A percentile compares a stretch with the other conserved stretches of the same genome.
phyloP scores from a whole-genome alignment of 257 asterid species.

The Solanum dulcamara region DNA sequence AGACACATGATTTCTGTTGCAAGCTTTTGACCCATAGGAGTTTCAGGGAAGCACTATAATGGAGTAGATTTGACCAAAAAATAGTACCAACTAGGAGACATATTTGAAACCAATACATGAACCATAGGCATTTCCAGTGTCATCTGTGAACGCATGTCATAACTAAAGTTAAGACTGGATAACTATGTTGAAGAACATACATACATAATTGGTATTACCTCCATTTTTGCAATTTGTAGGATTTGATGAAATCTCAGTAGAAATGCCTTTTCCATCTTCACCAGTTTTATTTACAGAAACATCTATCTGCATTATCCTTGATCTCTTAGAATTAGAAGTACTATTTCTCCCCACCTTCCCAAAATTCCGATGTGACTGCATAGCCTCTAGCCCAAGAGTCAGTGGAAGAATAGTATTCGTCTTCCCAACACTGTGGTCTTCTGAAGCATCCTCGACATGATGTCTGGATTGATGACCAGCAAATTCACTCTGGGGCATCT shows the following conservation, averaged over 20 bases:
- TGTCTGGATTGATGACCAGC: constrained; percentile 25
- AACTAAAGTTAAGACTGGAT: neutral
- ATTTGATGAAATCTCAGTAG: constrained; percentile 32
- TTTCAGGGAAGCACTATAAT: neutral
- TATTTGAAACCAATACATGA: neutral
- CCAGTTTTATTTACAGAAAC: constrained; percentile 31
- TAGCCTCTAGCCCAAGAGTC: constrained; percentile 24
- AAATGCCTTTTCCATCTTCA: constrained; percentile 25
- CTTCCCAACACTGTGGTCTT: constrained; percentile 21
- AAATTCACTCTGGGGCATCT: constrained; percentile 26
- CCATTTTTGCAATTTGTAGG: constrained; percentile 31
- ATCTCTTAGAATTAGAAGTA: constrained; percentile 41
- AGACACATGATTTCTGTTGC: neutral
- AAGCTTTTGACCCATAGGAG: neutral
- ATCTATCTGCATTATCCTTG: constrained; percentile 41
- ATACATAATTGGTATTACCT: constrained; percentile 23
- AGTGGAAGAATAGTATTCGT: constrained; percentile 15
- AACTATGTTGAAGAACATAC: neutral
- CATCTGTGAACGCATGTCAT: neutral
- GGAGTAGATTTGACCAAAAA: neutral
- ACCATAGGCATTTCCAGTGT: neutral
- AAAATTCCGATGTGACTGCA: constrained; percentile 26
- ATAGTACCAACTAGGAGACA: neutral
- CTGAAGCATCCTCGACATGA: constrained; percentile 13
- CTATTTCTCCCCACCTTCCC: constrained; percentile 39